These are phyloP conservation scores for Mollisia scopiformis DNA, from an alignment of 2,329 filamentous ascomycete species.

Conservation along the genomic window DNA sequence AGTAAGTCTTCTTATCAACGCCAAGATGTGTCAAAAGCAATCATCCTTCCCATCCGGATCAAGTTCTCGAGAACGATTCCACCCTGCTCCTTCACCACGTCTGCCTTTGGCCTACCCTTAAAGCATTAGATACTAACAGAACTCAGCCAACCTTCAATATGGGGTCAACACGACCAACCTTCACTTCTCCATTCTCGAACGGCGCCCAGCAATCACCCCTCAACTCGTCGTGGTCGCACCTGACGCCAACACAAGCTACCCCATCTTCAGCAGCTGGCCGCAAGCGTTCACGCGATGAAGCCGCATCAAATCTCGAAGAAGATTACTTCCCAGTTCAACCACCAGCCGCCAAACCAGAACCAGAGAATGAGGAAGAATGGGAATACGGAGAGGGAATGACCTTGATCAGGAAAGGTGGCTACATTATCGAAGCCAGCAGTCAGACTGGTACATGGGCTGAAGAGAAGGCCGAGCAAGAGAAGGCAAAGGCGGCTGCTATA, in stretches of 20 bases:
- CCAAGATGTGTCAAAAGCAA: neutral
- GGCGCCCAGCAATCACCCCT: constrained; percentile 24
- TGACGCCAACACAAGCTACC: constrained; percentile 22
- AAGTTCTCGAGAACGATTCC: neutral
- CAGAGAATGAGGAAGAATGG: constrained; percentile 66
- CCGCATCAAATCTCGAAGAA: constrained; percentile 66
- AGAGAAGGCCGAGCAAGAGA: constrained; percentile 60
- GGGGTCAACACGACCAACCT: constrained; percentile 24
- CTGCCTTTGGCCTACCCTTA: neutral
- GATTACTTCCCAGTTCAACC: constrained; percentile 45
- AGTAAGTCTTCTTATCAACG: constrained; percentile 12
- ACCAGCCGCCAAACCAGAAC: constrained; percentile 33
- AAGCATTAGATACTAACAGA: constrained; percentile 8
- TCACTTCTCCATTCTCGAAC: constrained; percentile 31
- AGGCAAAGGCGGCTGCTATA: constrained; percentile 41
- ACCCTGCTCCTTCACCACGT: neutral
- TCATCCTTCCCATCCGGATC: neutral
- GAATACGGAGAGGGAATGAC: constrained; percentile 74
- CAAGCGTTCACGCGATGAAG: constrained; percentile 78
- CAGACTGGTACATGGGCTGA: constrained; percentile 76
- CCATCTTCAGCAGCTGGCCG: constrained; percentile 56
- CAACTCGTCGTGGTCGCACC: constrained; percentile 29
- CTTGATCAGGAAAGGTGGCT: constrained; percentile 64
- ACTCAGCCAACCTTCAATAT: constrained; percentile 31
- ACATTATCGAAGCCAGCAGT: constrained; percentile 62